Evolutionary conservation across 345 rosid genomes (phyloP).

Genomic region (Pistacia atlantica): DNA sequence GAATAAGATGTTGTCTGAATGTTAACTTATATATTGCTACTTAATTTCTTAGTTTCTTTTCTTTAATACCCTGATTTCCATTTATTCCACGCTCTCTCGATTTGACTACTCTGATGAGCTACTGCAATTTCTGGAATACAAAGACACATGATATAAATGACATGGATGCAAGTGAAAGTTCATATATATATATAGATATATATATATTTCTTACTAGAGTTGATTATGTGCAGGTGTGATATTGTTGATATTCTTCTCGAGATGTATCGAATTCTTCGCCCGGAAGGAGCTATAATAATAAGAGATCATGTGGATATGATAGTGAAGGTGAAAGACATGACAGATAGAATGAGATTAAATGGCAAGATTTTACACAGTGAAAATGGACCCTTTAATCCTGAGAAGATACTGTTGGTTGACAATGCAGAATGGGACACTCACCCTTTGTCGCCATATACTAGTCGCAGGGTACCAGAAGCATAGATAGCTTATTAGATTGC

Average conservation of each 20-base stretch:
- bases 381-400: constrained; percentile 44
- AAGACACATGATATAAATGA: too few relatives aligned
- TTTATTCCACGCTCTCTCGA: too few relatives aligned
- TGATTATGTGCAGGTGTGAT: constrained; percentile 50
- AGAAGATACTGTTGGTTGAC: constrained; percentile 46
- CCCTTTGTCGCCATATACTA: neutral
- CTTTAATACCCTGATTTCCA: too few relatives aligned
- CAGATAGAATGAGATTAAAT: constrained; percentile 54
- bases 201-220: too few relatives aligned
- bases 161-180: too few relatives aligned
- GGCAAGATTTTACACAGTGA: constrained; percentile 41
- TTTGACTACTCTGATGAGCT: too few relatives aligned
- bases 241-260: constrained; percentile 55
- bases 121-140: too few relatives aligned
- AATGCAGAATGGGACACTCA: constrained; percentile 23
- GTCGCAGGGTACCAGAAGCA: neutral
- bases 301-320: constrained; percentile 53
- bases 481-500: too few relatives aligned
- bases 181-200: too few relatives aligned
- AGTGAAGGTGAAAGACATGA: constrained; percentile 43
- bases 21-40: too few relatives aligned
- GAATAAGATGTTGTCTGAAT: too few relatives aligned
- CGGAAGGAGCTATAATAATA: constrained; percentile 55
- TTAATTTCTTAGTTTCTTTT: too few relatives aligned
- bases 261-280: constrained; percentile 65